phyloP scores from a whole-genome alignment of 768 basidiomycete genomes.

The Macrolepiota dolichaula region DNA sequence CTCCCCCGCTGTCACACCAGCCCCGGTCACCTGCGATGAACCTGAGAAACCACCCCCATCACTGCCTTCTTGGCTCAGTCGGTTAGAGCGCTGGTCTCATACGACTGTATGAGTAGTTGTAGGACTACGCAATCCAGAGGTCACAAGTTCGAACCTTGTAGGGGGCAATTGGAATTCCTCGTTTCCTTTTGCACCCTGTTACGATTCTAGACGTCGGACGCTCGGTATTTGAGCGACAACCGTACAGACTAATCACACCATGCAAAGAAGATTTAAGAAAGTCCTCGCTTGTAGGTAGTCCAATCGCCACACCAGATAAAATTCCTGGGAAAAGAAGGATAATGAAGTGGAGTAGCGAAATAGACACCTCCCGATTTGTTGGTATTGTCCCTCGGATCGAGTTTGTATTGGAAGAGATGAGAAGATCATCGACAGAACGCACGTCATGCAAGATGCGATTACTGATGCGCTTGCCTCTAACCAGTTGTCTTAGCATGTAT shows the following conservation, averaged over 20 bases:
- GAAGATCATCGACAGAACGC: background rate
- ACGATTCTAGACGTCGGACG: too few species aligned
- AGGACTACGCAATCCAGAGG: slow-evolving; percentile 43
- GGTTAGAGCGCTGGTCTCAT: slow-evolving; percentile 12
- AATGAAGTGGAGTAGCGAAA: background rate
- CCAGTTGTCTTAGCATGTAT: background rate
- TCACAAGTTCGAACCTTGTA: slow-evolving; percentile 62
- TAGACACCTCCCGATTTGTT: background rate
- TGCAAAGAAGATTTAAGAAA: background rate
- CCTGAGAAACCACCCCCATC: background rate
- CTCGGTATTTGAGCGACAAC: too few species aligned
- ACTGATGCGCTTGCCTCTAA: background rate
- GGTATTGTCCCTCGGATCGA: background rate
- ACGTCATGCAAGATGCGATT: background rate
- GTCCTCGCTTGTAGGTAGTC: background rate
- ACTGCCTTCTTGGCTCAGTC: slow-evolving; percentile 10
- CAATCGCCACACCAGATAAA: background rate
- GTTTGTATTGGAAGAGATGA: background rate
- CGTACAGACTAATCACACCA: too few species aligned
- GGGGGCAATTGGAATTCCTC: slow-evolving; percentile 30
- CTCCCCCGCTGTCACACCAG: background rate
- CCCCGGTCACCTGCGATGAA: background rate
- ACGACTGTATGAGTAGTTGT: background rate
- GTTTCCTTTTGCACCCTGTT: background rate
- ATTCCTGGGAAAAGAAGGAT: background rate